A percentile compares a stretch with the other conserved stretches of the same genome.
Conservation (phyloP, 2,329 filamentous ascomycete species). For the Thelonectria rubi region DNA sequence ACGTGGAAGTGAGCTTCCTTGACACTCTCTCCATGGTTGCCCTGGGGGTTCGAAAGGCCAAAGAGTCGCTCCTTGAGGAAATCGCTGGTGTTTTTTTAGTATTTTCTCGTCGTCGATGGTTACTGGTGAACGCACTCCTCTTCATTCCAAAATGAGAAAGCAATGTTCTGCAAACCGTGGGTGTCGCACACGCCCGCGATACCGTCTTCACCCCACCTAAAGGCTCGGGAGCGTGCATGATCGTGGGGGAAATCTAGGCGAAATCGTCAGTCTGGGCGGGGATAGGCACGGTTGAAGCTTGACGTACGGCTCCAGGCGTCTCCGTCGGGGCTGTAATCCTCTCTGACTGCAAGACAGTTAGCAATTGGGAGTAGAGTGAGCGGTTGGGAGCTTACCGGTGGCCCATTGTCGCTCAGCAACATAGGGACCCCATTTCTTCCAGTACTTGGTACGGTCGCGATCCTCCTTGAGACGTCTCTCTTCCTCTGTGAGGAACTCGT, state of each 20-base stretch:
- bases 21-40: slow-evolving; percentile 96
- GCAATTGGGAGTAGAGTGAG: slow-evolving; percentile 30
- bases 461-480: slow-evolving; percentile 91
- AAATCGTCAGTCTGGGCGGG: slow-evolving; percentile 29
- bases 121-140: slow-evolving; percentile 72
- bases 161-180: slow-evolving; percentile 90
- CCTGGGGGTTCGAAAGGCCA: slow-evolving; percentile 93
- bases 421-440: slow-evolving; percentile 98
- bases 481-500: slow-evolving; percentile 88
- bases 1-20: slow-evolving; percentile 97
- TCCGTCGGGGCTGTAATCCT: slow-evolving; percentile 90
- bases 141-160: slow-evolving; percentile 97
- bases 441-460: slow-evolving; percentile 84
- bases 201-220: slow-evolving; percentile 95
- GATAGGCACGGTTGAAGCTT: slow-evolving; percentile 6
- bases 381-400: slow-evolving; percentile 68
- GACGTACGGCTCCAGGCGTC: slow-evolving; percentile 94
- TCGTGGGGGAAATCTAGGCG: slow-evolving; percentile 88
- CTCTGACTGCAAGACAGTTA: slow-evolving; percentile 66
- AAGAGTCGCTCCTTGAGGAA: slow-evolving; percentile 96
- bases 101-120: background rate
- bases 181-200: slow-evolving; percentile 94
- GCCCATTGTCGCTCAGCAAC: slow-evolving; percentile 96
- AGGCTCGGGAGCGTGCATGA: slow-evolving; percentile 86
- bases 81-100: slow-evolving; percentile 67